Conservation (phyloP, 441 rosid genomes). For the Syzygium syzygioides region DNA sequence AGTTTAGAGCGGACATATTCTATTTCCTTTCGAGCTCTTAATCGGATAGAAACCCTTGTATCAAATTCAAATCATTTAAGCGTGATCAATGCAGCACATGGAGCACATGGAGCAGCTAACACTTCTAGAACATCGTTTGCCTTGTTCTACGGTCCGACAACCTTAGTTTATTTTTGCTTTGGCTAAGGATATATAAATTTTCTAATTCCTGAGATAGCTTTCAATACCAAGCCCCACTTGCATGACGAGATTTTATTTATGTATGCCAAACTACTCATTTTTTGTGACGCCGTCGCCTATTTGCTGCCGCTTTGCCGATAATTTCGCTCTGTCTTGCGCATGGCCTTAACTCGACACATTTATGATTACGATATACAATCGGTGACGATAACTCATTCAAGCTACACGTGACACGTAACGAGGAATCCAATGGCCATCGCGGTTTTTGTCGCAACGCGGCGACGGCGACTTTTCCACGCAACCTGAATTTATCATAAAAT, state of each 20-base stretch:
- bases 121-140: not conserved
- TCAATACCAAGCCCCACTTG: not conserved
- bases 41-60: not conserved
- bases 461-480: not conserved
- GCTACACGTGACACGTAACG: not conserved
- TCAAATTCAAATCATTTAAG: not conserved
- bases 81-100: not conserved
- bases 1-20: not conserved
- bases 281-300: not conserved
- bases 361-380: not conserved
- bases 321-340: not conserved
- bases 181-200: not conserved
- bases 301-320: not conserved
- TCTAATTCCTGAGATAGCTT: not conserved
- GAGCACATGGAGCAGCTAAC: not conserved
- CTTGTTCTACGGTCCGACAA: not conserved
- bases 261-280: not conserved
- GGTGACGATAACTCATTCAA: not conserved
- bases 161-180: not conserved
- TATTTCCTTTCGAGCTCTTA: not conserved
- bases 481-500: not conserved
- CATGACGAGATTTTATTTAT: not conserved
- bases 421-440: not conserved
- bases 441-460: fast-evolving
- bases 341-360: not conserved